These are phyloP conservation scores for Cladobotryum mycophilum DNA, from an alignment of 2,329 filamentous ascomycete genomes.

Conservation along the genomic window DNA sequence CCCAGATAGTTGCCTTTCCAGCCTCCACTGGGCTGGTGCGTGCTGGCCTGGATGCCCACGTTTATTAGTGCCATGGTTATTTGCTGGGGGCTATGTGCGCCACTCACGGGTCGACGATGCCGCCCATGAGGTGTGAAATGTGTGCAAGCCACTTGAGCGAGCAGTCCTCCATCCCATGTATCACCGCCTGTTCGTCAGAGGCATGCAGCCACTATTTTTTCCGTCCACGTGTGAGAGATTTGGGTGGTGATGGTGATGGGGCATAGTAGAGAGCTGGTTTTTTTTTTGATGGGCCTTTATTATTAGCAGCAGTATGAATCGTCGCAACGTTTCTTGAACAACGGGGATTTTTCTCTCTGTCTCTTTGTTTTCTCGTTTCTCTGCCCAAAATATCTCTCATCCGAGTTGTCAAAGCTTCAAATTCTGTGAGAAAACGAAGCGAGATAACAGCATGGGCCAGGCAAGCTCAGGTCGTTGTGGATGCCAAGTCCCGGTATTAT, in stretches of 20 bases:
- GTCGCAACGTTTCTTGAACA: neutral
- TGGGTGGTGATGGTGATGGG: neutral
- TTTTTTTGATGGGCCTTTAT: neutral
- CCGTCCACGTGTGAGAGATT: conserved; percentile 7
- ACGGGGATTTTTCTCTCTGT: too few species aligned
- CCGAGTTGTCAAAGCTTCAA: conserved; percentile 3
- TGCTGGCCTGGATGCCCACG: conserved; percentile 10
- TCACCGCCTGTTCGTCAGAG: conserved; percentile 7
- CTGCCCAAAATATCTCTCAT: neutral
- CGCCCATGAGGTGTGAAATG: conserved; percentile 5
- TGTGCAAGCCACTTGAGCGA: conserved; percentile 10
- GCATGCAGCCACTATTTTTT: conserved; percentile 10
- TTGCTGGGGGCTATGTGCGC: conserved; percentile 9
- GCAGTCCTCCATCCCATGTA: neutral
- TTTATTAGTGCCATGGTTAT: conserved; percentile 10
- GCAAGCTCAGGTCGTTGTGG: too few species aligned
- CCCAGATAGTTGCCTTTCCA: conserved; percentile 10
- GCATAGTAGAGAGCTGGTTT: neutral
- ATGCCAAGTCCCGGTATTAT: neutral
- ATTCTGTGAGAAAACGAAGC: neutral
- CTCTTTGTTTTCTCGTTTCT: too few species aligned
- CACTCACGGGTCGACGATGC: conserved; percentile 12
- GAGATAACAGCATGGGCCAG: neutral
- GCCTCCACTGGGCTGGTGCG: conserved; percentile 9
- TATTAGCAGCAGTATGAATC: neutral